A percentile compares a stretch with the other conserved stretches of the same genome.
phyloP scores from a whole-genome alignment of 768 basidiomycete genomes.

The Boletus reticuloceps region DNA sequence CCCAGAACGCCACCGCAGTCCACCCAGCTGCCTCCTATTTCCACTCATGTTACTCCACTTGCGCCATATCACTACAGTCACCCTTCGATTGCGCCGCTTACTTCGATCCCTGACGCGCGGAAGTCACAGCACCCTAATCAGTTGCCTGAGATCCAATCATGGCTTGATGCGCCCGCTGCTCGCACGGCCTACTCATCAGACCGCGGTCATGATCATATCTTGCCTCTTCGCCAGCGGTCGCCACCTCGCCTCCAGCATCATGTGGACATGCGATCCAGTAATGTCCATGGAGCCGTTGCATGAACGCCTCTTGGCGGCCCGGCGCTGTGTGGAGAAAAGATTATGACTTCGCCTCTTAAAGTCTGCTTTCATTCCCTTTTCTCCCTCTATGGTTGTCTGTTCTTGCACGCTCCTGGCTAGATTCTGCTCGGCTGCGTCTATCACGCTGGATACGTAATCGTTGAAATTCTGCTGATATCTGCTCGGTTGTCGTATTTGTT shows the following conservation, averaged over 20 bases:
- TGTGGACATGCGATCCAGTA: constrained; percentile 31
- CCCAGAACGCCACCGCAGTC: constrained; percentile 51
- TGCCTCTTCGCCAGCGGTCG: constrained; percentile 32
- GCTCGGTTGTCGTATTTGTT: constrained; percentile 19
- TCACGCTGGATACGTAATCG: constrained; percentile 16
- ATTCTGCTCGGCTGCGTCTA: constrained; percentile 9
- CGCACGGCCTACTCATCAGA: constrained; percentile 31
- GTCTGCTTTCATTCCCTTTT: constrained; percentile 8
- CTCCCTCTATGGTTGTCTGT: constrained; percentile 5
- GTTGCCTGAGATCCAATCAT: constrained; percentile 47
- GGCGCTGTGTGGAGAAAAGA: constrained; percentile 16
- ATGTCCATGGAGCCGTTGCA: constrained; percentile 31
- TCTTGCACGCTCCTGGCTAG: constrained; percentile 25
- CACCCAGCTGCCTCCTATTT: constrained; percentile 45
- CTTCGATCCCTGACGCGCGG: constrained; percentile 35
- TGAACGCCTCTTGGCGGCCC: constrained; percentile 18
- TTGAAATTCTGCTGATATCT: constrained; percentile 16
- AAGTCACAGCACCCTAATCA: constrained; percentile 35
- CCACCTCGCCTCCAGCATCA: constrained; percentile 33
- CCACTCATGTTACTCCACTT: constrained; percentile 37
- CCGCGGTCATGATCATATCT: constrained; percentile 28
- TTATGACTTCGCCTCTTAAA: background rate
- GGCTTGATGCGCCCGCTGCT: constrained; percentile 38
- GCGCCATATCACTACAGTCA: constrained; percentile 51
- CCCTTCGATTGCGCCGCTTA: constrained; percentile 50